phyloP scores from a whole-genome alignment of 805 yeast genomes.

The Jamesozyma hellenica region DNA sequence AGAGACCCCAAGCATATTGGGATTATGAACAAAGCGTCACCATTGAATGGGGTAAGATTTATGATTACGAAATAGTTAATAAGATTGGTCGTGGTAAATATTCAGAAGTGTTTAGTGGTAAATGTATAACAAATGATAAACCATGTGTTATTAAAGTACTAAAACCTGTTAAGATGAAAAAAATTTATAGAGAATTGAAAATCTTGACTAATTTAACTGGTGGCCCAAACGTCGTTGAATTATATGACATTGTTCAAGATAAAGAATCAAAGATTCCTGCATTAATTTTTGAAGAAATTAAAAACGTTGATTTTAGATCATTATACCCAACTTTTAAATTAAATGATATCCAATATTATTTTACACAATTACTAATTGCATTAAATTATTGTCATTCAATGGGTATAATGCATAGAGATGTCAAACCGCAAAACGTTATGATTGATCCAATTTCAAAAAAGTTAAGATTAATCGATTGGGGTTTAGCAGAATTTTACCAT shows the following conservation, averaged over 20 bases:
- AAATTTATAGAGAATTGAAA: conserved; percentile 82
- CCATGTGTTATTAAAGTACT: conserved; percentile 81
- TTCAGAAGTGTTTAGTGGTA: conserved; percentile 86
- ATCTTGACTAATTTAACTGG: conserved; percentile 75
- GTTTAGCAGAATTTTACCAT: conserved; percentile 87
- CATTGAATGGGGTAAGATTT: conserved; percentile 76
- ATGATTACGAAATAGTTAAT: conserved; percentile 73
- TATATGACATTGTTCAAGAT: conserved; percentile 82
- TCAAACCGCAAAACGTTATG: conserved; percentile 90
- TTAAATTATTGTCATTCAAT: conserved; percentile 82
- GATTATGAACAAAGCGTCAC: conserved; percentile 61
- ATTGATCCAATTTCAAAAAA: conserved; percentile 60
- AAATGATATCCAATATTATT: conserved; percentile 70
- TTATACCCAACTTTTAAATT: conserved; percentile 73
- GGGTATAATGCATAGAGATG: conserved; percentile 94
- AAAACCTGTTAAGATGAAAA: conserved; percentile 88
- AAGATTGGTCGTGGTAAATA: conserved; percentile 90
- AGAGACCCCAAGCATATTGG: conserved; percentile 77
- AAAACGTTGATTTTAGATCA: conserved; percentile 78
- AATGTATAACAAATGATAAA: conserved; percentile 48
- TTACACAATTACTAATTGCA: conserved; percentile 72
- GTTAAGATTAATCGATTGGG: conserved; percentile 85
- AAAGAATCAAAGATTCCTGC: conserved; percentile 80
- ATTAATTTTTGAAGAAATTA: conserved; percentile 72
- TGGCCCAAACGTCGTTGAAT: conserved; percentile 70